Evolutionary conservation across 1,284 basidiomycete genomes (phyloP).

Genomic region (Tylopilus sp.): DNA sequence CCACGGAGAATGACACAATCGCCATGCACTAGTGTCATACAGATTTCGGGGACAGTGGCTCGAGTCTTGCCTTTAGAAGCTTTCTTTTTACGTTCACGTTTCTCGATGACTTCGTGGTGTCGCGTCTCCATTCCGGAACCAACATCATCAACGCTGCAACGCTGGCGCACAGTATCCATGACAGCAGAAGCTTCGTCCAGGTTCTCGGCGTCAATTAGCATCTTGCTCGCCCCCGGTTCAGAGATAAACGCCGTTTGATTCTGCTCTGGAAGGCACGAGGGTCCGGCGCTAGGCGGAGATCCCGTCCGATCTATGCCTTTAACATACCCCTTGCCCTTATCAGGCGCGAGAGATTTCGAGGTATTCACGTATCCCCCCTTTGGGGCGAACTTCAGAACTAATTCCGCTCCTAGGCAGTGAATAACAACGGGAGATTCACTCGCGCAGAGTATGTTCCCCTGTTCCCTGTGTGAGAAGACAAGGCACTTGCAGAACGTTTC

Average conservation of each 20-base stretch:
- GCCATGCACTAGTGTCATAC: constrained; percentile 54
- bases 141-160: background rate
- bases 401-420: constrained; percentile 27
- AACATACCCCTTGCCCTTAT: constrained; percentile 15
- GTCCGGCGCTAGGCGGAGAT: constrained; percentile 2
- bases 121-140: constrained; percentile 1
- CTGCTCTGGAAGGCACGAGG: background rate
- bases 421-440: constrained; percentile 18
- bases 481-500: background rate
- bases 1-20: constrained; percentile 50
- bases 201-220: constrained; percentile 3
- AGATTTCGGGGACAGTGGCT: constrained; percentile 27
- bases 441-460: constrained; percentile 28
- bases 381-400: constrained; percentile 22
- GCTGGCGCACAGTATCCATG: constrained; percentile 6
- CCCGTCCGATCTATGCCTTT: constrained; percentile 2
- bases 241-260: background rate
- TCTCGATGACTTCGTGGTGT: constrained; percentile 4
- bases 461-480: constrained; percentile 5
- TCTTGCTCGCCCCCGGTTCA: background rate
- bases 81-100: constrained; percentile 14
- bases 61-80: constrained; percentile 17
- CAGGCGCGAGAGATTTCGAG: background rate
- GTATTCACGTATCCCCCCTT: constrained; percentile 23
- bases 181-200: background rate